Evolutionary conservation across 371 early-diverging fungal genomes (phyloP).

Genomic region (Zancudomyces culisetae): DNA sequence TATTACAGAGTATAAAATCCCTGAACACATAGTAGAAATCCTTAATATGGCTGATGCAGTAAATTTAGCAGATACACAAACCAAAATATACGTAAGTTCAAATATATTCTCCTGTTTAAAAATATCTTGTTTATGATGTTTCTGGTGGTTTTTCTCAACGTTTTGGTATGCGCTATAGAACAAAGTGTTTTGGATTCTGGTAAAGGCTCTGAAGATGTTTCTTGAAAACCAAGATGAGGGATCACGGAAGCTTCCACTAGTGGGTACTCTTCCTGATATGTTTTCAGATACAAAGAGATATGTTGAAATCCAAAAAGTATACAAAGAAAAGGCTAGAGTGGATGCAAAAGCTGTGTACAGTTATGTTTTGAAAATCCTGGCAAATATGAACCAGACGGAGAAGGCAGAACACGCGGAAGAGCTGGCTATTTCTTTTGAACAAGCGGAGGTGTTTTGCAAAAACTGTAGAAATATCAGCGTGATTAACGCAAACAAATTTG

Average conservation of each 20-base stretch:
- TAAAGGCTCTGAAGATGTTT: conserved; percentile 57
- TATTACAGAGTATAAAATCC: not conserved
- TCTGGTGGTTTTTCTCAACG: too few species aligned
- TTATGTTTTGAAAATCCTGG: conserved; percentile 31
- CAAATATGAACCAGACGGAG: conserved; percentile 26
- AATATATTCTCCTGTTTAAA: too few species aligned
- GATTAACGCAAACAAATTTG: conserved; percentile 10
- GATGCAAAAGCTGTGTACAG: conserved; percentile 38
- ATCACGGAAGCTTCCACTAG: conserved; percentile 51
- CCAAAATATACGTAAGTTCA: too few species aligned
- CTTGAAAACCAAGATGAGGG: conserved; percentile 43
- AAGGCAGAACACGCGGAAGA: conserved; percentile 16
- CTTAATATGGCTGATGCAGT: too few species aligned
- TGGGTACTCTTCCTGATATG: conserved; percentile 88
- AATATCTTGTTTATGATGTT: too few species aligned
- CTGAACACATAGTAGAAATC: not conserved
- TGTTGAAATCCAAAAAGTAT: conserved; percentile 61
- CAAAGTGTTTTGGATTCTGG: conserved; percentile 67
- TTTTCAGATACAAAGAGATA: conserved; percentile 78
- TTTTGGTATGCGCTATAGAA: too few species aligned
- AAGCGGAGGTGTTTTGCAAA: conserved; percentile 68
- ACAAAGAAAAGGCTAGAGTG: conserved; percentile 55
- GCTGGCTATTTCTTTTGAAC: conserved; percentile 28
- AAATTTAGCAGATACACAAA: too few species aligned
- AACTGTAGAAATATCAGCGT: conserved; percentile 39